Base-by-base conservation (phyloP, 2,329 filamentous ascomycete species). In the Trichoderma atrobrunneum region DNA sequence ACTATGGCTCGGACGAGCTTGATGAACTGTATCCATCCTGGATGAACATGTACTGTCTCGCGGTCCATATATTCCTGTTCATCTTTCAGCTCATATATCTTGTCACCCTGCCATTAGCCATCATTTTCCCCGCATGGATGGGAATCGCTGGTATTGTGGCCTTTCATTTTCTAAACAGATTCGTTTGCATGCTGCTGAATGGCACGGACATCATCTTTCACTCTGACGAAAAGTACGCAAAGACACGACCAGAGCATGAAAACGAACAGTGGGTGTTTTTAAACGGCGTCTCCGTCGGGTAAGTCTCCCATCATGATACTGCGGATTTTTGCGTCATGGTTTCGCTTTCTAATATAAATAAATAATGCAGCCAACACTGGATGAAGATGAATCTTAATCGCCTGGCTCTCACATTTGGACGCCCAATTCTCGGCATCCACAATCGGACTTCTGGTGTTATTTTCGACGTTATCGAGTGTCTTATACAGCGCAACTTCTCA, bases 181-280 rank as follows among this genome's bases (percentile, higher is more conserved):
- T 83, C 21, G 78, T 91, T 26, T 89, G 86, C 75, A 77, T 73
- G 57, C 77, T 83, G 2, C 76, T 87, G 36, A 91, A 91, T 74
- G 85, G 88, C n/a, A 78, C 75, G 7, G 78, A 81, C 4, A 81
- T 84, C 64, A 82, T 84, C 3, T 89, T 87, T 75, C 79, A 81
- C 21, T 89, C 89, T 1, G 84, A 88, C 56, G 82, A 85, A 3
- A 82, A 87, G 69, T 89, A 87, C 73, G 85, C 89, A 1, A 79
- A 84, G 18, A 80, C 80, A 1, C 79, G 80, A 21, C 83, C 84
- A 0, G 84, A 88, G 74, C 86, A 89, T 78, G 82, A 84, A 12
- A 84, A 89, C 67, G 92, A 95, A 81, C 87, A 90, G 76, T 95
- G 93, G 93, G 85, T 95, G n/a, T 95, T 92, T 78, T 80, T 95